Evolutionary conservation across 495 filamentous ascomycete genomes (phyloP).

Genomic region (Podospora pseudoanserina): DNA sequence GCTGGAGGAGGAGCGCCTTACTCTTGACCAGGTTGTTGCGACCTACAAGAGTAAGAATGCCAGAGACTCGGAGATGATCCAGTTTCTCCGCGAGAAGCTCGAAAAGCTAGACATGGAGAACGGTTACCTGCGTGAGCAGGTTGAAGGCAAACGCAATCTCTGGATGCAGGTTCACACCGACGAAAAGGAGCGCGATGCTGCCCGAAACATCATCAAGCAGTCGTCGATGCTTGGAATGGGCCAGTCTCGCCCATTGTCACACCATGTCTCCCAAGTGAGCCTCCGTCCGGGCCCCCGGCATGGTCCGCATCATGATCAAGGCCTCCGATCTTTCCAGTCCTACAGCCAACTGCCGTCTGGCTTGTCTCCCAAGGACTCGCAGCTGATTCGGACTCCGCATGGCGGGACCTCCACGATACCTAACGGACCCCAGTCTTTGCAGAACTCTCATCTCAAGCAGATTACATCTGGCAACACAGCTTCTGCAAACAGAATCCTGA

Average conservation of each 20-base stretch:
- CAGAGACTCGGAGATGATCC: neutral
- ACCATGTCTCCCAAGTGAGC: neutral
- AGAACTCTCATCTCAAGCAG: neutral
- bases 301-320: neutral
- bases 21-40: neutral
- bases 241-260: neutral
- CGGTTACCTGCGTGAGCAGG: slow-evolving; percentile 20
- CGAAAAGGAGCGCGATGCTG: slow-evolving; percentile 16
- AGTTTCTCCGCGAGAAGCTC: neutral
- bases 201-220: slow-evolving; percentile 4
- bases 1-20: neutral
- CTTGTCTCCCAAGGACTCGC: neutral
- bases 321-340: no score
- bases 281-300: neutral
- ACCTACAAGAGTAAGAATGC: neutral
- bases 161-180: slow-evolving; percentile 26
- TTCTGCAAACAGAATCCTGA: neutral
- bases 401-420: neutral
- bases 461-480: no score
- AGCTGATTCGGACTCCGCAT: neutral
- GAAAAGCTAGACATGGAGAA: neutral
- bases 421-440: neutral
- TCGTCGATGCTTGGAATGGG: neutral
- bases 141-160: slow-evolving; percentile 25
- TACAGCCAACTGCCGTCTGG: neutral